These are phyloP conservation scores for Capsella rubella DNA, from an alignment of 441 rosid genomes.

Conservation along the genomic window DNA sequence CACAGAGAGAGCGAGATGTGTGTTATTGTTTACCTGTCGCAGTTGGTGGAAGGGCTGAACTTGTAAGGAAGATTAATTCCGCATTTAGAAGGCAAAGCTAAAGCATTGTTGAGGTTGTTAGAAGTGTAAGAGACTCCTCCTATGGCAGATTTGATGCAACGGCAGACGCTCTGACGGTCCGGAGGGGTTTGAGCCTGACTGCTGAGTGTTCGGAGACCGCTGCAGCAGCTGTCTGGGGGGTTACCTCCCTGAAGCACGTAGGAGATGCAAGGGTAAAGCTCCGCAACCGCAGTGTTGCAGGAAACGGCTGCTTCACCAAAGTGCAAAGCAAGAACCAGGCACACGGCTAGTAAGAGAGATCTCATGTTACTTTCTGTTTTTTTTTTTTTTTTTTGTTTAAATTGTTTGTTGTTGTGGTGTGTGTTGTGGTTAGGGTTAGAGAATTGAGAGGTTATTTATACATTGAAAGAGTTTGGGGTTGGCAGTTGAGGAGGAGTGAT, in stretches of 20 bases:
- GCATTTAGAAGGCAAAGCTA: conserved; percentile 55
- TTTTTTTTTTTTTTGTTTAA: background rate
- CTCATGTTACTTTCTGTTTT: conserved; percentile 37
- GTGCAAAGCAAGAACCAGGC: conserved; percentile 34
- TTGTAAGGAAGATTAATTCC: conserved; percentile 52
- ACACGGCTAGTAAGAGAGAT: conserved; percentile 35
- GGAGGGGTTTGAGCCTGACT: conserved; percentile 43
- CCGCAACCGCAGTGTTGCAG: conserved; percentile 41
- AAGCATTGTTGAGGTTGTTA: conserved; percentile 43
- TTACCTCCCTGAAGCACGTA: conserved; percentile 47
- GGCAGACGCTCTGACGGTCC: conserved; percentile 55
- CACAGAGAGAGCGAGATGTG: background rate
- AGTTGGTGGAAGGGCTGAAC: conserved; percentile 54
- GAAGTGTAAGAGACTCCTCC: conserved; percentile 35
- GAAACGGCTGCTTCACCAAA: conserved; percentile 45
- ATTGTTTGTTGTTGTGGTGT: background rate
- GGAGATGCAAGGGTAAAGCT: conserved; percentile 48
- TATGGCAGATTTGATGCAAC: conserved; percentile 50
- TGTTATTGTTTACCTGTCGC: conserved; percentile 43
- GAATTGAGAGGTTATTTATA: conserved; percentile 28
- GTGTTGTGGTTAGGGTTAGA: conserved; percentile 22
- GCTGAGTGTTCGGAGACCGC: conserved; percentile 49
- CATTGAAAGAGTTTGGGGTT: background rate
- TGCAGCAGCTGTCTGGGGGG: conserved; percentile 50
- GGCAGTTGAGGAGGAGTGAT: conserved; percentile 40